These are phyloP conservation scores for Tricholoma sp. DNA, from an alignment of 768 basidiomycete genomes.

Conservation along the genomic window DNA sequence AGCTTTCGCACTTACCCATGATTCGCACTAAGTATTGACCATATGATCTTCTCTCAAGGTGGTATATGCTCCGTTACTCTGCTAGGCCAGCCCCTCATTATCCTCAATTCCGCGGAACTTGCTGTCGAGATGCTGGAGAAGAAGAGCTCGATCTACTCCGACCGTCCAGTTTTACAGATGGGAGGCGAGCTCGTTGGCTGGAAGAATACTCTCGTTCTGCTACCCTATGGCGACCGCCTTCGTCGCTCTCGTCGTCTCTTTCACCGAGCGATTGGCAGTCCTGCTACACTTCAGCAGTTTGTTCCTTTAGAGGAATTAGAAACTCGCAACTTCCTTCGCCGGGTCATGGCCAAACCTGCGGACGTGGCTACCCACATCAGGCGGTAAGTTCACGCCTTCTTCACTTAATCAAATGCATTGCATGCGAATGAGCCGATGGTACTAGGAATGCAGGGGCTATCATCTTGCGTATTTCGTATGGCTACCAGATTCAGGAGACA, in stretches of 20 bases:
- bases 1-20: constrained; percentile 1
- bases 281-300: constrained; percentile 37
- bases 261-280: constrained; percentile 45
- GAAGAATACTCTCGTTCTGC: constrained; percentile 50
- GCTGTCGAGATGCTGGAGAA: constrained; percentile 61
- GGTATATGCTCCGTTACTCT: constrained; percentile 57
- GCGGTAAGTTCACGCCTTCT: constrained; percentile 31
- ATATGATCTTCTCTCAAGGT: constrained; percentile 28
- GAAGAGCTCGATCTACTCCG: constrained; percentile 62
- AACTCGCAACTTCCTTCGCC: constrained; percentile 42
- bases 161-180: constrained; percentile 55
- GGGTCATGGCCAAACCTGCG: constrained; percentile 42
- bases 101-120: constrained; percentile 46
- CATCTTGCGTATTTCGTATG: constrained; percentile 48
- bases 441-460: constrained; percentile 47
- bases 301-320: constrained; percentile 40
- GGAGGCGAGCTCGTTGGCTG: constrained; percentile 53
- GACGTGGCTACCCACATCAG: constrained; percentile 42
- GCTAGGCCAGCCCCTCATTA: constrained; percentile 53
- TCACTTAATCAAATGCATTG: not conserved
- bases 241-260: constrained; percentile 49
- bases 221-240: constrained; percentile 56
- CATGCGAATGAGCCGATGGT: not conserved
- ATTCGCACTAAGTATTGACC: not conserved
- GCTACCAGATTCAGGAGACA: constrained; percentile 46